These are phyloP conservation scores for Lactifluus hygrophoroides DNA, from an alignment of 768 basidiomycete genomes.

Conservation along the genomic window DNA sequence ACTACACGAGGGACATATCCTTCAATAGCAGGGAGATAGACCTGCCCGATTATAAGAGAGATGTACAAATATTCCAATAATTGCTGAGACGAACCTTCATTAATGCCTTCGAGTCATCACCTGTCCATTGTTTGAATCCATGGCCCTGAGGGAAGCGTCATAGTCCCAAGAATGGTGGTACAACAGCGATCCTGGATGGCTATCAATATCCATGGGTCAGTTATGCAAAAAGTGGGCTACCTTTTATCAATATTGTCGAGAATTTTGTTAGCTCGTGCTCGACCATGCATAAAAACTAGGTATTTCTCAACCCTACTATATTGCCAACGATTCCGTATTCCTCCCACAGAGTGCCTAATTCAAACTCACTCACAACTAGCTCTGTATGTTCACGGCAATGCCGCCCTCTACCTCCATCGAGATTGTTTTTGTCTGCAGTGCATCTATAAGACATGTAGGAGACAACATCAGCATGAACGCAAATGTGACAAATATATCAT, in stretches of 20 bases:
- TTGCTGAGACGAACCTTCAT: neutral
- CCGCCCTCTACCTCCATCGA: neutral
- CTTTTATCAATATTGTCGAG: neutral
- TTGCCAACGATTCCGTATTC: too few relatives aligned
- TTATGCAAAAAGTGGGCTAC: too few relatives aligned
- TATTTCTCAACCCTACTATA: neutral
- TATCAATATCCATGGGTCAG: too few relatives aligned
- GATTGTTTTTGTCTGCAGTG: neutral
- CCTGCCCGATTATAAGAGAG: too few relatives aligned
- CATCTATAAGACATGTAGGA: too few relatives aligned
- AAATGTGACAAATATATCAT: neutral
- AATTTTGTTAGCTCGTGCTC: neutral
- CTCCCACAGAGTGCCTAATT: too few relatives aligned
- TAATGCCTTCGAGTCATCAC: neutral
- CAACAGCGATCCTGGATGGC: neutral
- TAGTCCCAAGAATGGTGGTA: neutral
- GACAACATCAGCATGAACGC: too few relatives aligned
- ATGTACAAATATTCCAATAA: too few relatives aligned
- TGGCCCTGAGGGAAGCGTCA: neutral
- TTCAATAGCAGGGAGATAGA: too few relatives aligned
- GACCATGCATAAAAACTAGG: neutral
- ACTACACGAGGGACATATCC: too few relatives aligned
- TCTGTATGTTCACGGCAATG: neutral
- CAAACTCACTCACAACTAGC: neutral
- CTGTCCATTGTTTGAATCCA: neutral